Evolutionary conservation across 1,139 yeast genomes (phyloP).

Genomic region (Pichia sp.): DNA sequence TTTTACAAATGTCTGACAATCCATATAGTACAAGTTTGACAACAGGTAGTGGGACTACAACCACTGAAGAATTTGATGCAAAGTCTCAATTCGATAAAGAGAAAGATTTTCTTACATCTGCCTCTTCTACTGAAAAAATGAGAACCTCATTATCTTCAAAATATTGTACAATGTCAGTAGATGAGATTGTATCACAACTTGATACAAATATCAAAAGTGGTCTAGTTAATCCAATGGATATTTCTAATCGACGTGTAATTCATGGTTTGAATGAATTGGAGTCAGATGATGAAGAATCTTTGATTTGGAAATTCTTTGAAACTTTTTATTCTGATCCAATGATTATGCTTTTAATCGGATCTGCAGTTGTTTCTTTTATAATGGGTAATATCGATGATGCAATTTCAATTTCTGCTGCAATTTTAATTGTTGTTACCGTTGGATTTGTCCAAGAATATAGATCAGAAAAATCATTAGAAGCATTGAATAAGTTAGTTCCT

Average conservation of each 20-base stretch:
- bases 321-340: constrained; percentile 87
- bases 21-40: constrained; percentile 14
- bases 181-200: constrained; percentile 55
- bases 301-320: constrained; percentile 61
- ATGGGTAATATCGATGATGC: constrained; percentile 97
- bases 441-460: constrained; percentile 96
- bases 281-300: constrained; percentile 69
- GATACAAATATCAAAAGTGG: constrained; percentile 59
- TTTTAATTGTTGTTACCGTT: constrained; percentile 83
- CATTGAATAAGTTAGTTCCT: constrained; percentile 85
- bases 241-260: constrained; percentile 58
- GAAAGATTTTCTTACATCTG: constrained; percentile 15
- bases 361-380: constrained; percentile 75
- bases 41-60: constrained; percentile 8
- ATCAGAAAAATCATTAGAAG: constrained; percentile 88
- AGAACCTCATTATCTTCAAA: constrained; percentile 37
- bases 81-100: constrained; percentile 10
- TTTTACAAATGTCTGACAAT: constrained; percentile 18
- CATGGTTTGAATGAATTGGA: constrained; percentile 76
- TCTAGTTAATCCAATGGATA: constrained; percentile 60
- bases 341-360: constrained; percentile 77
- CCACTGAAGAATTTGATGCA: constrained; percentile 14
- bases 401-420: constrained; percentile 79
- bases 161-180: constrained; percentile 53
- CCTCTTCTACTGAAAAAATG: constrained; percentile 17